These are phyloP conservation scores for Aspergillus olivimuriae DNA, from an alignment of 495 filamentous ascomycete species.

Conservation along the genomic window DNA sequence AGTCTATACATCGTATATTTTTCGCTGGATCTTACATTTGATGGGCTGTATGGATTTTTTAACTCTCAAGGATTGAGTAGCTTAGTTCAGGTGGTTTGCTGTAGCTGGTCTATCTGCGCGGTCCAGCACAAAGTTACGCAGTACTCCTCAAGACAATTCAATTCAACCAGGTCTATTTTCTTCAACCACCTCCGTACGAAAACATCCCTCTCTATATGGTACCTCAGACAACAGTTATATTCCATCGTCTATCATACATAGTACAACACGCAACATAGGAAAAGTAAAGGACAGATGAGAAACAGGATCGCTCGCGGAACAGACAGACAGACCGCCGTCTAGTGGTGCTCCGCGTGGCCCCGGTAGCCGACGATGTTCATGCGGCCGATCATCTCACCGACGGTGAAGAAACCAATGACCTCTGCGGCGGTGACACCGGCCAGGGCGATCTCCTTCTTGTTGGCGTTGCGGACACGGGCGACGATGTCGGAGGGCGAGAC, in stretches of 20 bases:
- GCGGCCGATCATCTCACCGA: constrained; percentile 93
- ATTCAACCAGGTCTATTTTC: neutral
- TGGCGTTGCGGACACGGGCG: constrained; percentile 61
- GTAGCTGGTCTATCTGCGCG: too few species aligned
- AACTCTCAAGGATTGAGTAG: too few species aligned
- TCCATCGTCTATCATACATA: constrained; percentile 52
- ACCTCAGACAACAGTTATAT: constrained; percentile 46
- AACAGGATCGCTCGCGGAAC: constrained; percentile 23
- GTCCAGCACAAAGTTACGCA: too few species aligned
- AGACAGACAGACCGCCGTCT: constrained; percentile 46
- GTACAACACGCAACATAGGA: constrained; percentile 35
- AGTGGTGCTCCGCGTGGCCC: constrained; percentile 53
- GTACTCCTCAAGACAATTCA: too few species aligned
- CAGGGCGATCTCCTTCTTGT: constrained; percentile 57
- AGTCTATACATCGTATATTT: too few species aligned
- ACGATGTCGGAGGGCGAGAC: constrained; percentile 47
- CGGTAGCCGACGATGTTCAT: constrained; percentile 91
- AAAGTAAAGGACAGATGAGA: constrained; percentile 25
- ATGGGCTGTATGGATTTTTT: too few species aligned
- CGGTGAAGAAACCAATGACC: constrained; percentile 91
- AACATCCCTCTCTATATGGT: too few species aligned
- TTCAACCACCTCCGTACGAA: too few species aligned
- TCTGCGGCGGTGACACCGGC: constrained; percentile 77
- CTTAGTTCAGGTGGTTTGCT: too few species aligned
- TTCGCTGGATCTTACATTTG: too few species aligned